Percentiles rank a stretch among this genome's conserved stretches.
These are phyloP conservation scores for Ganoderma boninense DNA, from an alignment of 1,284 basidiomycete species.

Conservation along the genomic window DNA sequence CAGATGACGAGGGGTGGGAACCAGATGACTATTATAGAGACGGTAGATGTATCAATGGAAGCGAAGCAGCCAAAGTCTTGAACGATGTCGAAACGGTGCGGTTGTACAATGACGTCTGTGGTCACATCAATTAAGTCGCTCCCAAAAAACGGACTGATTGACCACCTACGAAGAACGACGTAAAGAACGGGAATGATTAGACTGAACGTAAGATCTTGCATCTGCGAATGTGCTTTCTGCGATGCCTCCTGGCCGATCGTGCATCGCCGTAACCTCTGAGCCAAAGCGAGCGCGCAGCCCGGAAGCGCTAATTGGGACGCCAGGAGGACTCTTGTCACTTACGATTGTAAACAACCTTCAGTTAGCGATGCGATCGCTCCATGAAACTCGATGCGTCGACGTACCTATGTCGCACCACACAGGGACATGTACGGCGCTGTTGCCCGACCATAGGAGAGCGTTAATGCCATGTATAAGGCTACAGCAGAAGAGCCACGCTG, in stretches of 20 bases:
- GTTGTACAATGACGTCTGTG: constrained; percentile 70
- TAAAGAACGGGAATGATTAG: constrained; percentile 62
- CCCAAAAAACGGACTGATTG: constrained; percentile 19
- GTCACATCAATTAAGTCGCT: not conserved
- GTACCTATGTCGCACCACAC: constrained; percentile 63
- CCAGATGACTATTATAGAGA: constrained; percentile 64
- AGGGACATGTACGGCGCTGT: constrained; percentile 42
- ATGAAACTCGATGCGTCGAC: constrained; percentile 23
- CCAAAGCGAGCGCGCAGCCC: constrained; percentile 59
- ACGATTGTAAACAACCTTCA: not conserved
- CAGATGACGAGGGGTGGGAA: constrained; percentile 63
- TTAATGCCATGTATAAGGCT: constrained; percentile 55
- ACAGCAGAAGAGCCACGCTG: constrained; percentile 54
- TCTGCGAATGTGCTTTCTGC: constrained; percentile 24
- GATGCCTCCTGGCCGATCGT: constrained; percentile 26
- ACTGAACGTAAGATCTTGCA: constrained; percentile 58
- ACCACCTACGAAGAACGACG: constrained; percentile 64
- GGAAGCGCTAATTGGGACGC: constrained; percentile 55
- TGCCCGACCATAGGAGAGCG: constrained; percentile 53
- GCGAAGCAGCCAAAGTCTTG: constrained; percentile 71
- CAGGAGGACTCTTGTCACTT: constrained; percentile 53
- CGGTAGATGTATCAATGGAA: constrained; percentile 60
- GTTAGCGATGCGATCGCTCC: not conserved
- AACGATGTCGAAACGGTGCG: constrained; percentile 73
- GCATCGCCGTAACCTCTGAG: constrained; percentile 37